A percentile compares a stretch with the other conserved stretches of the same genome.
phyloP scores from a whole-genome alignment of 169 alveolate genomes.

The Eimeria falciformis region DNA sequence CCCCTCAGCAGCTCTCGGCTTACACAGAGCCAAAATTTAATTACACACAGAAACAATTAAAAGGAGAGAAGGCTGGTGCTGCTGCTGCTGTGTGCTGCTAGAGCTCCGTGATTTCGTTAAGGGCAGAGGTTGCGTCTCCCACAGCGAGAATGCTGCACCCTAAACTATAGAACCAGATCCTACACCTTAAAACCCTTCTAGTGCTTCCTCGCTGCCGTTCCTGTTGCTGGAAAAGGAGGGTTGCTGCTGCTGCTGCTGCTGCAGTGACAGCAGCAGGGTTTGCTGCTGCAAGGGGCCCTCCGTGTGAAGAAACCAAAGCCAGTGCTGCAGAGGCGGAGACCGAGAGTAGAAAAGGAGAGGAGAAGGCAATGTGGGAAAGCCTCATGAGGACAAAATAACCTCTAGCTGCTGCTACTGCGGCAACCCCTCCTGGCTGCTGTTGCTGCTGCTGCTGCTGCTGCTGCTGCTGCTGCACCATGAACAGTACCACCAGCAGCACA shows the following conservation, averaged over 20 bases:
- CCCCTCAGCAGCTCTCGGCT: no score
- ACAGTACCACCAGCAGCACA: not conserved
- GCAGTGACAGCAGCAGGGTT: not conserved
- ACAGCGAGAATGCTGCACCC: not conserved
- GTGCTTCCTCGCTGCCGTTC: constrained; percentile 6
- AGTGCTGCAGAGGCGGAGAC: no score
- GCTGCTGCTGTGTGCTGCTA: not conserved
- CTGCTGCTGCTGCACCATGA: not conserved
- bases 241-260: constrained; percentile 54
- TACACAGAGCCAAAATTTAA: no score
- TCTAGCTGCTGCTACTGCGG: not conserved
- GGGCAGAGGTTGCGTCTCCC: not conserved
- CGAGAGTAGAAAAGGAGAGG: no score
- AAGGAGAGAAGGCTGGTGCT: not conserved
- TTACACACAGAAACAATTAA: no score
- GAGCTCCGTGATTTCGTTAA: not conserved
- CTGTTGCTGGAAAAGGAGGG: constrained; percentile 5
- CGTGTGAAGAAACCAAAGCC: no score
- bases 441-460: constrained; percentile 4
- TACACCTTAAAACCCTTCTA: not conserved
- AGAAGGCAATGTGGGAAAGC: no score
- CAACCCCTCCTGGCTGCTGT: not conserved
- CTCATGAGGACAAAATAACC: no score
- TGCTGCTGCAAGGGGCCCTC: not conserved
- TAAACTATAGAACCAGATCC: not conserved